Percentiles rank a stretch among this genome's conserved stretches.
These are phyloP conservation scores for Cryphonectria parasitica DNA, from an alignment of 2,329 filamentous ascomycete genomes.

Conservation along the genomic window DNA sequence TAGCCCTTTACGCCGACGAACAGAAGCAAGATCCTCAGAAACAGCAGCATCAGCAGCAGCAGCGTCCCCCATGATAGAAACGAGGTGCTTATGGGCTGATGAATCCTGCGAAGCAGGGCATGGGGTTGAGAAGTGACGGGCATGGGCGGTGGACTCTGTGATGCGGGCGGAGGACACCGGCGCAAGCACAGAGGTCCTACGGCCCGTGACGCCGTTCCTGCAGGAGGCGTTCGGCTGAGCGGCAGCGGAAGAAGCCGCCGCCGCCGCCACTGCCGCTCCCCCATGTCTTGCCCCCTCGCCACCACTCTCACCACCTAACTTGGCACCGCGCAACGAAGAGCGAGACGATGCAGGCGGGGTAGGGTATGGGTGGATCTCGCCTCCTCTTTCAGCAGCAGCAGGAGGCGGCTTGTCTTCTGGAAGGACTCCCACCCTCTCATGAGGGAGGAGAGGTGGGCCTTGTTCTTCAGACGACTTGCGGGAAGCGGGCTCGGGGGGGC, in stretches of 20 bases:
- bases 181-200: slow-evolving; percentile 52
- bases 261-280: slow-evolving; percentile 37
- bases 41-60: slow-evolving; percentile 38
- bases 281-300: slow-evolving; percentile 42
- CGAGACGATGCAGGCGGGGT: slow-evolving; percentile 60
- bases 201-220: slow-evolving; percentile 50
- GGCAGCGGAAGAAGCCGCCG: slow-evolving; percentile 40
- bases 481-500: slow-evolving; percentile 32
- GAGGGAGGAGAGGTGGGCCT: slow-evolving; percentile 42
- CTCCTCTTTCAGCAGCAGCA: slow-evolving; percentile 31
- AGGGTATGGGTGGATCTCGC: slow-evolving; percentile 53
- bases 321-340: slow-evolving; percentile 49
- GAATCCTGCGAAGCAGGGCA: slow-evolving; percentile 58
- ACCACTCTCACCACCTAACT: slow-evolving; percentile 44
- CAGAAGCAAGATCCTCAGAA: slow-evolving; percentile 61
- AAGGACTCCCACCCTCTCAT: slow-evolving; percentile 42
- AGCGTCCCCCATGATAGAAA: slow-evolving; percentile 43
- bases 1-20: slow-evolving; percentile 81
- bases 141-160: slow-evolving; percentile 65
- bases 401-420: slow-evolving; percentile 38
- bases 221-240: slow-evolving; percentile 42
- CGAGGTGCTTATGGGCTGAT: slow-evolving; percentile 49
- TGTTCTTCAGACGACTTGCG: slow-evolving; percentile 33
- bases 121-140: slow-evolving; percentile 71
- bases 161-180: slow-evolving; percentile 66